Evolutionary conservation across 2,329 filamentous ascomycete species (phyloP), one percentile per base, ranked within the genome.

Genomic region (Xylariaceae sp.): DNA sequence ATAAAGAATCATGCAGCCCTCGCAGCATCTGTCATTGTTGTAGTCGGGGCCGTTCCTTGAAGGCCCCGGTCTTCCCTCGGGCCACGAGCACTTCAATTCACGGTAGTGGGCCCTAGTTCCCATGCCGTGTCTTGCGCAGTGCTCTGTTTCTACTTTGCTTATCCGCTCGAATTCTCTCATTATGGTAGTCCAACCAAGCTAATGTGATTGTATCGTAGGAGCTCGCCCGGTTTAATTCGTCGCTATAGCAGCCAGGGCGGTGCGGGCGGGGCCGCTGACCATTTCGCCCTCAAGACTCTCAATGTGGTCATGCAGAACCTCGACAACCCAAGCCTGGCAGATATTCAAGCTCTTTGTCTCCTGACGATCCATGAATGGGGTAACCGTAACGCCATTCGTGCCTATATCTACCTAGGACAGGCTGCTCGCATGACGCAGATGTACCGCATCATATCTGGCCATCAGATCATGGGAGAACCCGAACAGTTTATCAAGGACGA

Each of bases 361-460:
- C 73, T 86, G 64, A 81, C 84, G 64, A 82, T 86, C 55, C 83
- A 86, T 65, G 83, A 86, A 72, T 86, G 83, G 83, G 83, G 83
- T 52, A 81, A 80, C 59, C 74, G 83, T 48, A 85, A 84, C 69
- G 83, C 83, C 44, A 81, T 86, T 35, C 81, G 83, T 15, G 83
- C 83, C 62, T 86, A 86, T 75, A 80, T 84, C 69, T 85, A 85
- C 68, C 76, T 86, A 23, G 83, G 83, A 63, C 82, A 85, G 68
- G 83, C 83, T 37, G 79, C 82, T n/a, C 81, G 83, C 60, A 85
- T 86, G 82, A 78, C 83, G 37, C 83, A 86, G 73, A 86, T 86
- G 83, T 84, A 81, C 66, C 78, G 82, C 63, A 81, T 86, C 58
- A 78, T 85, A 51, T 81, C 83, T 65, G 77, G 77, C 47, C 82